phyloP scores from a whole-genome alignment of 345 rosid genomes.

The Melaleuca alternifolia region DNA sequence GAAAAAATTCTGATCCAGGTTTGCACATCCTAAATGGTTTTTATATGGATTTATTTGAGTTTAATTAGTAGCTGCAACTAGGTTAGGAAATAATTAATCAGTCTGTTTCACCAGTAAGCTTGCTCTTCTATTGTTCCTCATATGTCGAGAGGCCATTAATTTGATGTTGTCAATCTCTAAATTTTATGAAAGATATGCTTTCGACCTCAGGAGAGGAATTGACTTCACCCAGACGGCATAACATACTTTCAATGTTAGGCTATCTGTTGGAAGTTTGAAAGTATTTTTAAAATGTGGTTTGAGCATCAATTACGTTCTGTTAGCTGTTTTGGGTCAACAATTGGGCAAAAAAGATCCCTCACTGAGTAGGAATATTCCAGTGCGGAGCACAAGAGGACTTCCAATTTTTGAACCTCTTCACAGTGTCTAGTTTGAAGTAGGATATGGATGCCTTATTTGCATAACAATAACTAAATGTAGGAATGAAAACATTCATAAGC shows the following conservation, averaged over 20 bases:
- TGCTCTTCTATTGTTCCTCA: not conserved
- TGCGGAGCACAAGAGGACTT: not conserved
- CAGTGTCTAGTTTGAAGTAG: not conserved
- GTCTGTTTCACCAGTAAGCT: not conserved
- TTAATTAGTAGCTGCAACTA: not conserved
- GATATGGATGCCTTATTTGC: not conserved
- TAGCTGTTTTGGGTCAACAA: not conserved
- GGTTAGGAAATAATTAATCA: not conserved
- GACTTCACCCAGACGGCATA: not conserved
- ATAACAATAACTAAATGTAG: not conserved
- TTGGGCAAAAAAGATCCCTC: not conserved
- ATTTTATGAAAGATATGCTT: not conserved
- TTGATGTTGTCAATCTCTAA: not conserved
- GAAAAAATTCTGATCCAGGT: conserved; percentile 24
- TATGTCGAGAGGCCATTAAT: not conserved
- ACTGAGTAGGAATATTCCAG: not conserved
- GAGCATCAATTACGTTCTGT: not conserved
- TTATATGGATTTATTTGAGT: not conserved
- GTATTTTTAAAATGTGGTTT: not conserved
- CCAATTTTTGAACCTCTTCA: not conserved
- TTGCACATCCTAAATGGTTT: not conserved
- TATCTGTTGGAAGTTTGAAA: not conserved
- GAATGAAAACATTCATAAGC: not conserved
- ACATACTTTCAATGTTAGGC: not conserved
- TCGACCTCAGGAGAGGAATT: not conserved